These are phyloP conservation scores for Ceratobasidium sp. DNA, from an alignment of 1,284 basidiomycete genomes.

Conservation along the genomic window DNA sequence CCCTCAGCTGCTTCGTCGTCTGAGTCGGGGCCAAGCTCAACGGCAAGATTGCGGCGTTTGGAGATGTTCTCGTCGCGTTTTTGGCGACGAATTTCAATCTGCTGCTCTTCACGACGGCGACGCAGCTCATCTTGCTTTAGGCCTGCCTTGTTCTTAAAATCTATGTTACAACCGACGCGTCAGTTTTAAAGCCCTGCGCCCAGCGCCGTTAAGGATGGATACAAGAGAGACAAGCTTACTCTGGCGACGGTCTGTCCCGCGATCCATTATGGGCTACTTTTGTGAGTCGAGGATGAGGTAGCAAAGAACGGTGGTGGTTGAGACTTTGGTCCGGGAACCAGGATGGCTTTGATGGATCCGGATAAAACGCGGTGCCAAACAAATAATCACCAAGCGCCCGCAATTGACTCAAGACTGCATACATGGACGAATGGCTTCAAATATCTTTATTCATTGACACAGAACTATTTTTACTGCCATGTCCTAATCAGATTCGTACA, in stretches of 20 bases:
- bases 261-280: constrained; percentile 15
- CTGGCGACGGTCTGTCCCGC: constrained; percentile 33
- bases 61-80: constrained; percentile 97
- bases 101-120: constrained; percentile 94
- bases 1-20: constrained; percentile 83
- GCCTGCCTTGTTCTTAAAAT: constrained; percentile 82
- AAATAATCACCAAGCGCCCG: constrained; percentile 34
- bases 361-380: constrained; percentile 44
- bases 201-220: not conserved
- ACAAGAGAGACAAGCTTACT: constrained; percentile 7
- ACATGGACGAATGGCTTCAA: constrained; percentile 3
- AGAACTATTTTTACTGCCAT: not conserved
- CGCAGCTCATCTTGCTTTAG: constrained; percentile 89
- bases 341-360: constrained; percentile 39
- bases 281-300: not conserved
- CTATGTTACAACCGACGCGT: constrained; percentile 53
- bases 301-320: constrained; percentile 37
- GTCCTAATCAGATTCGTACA: constrained; percentile 26
- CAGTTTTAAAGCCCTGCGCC: constrained; percentile 42
- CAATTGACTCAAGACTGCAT: constrained; percentile 19
- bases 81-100: constrained; percentile 96
- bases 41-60: constrained; percentile 92
- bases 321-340: constrained; percentile 15
- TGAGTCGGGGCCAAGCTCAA: constrained; percentile 76
- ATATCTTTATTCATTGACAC: constrained; percentile 7